Evolutionary conservation across 2,329 filamentous ascomycete genomes (phyloP).

Genomic region (Colletotrichum musicola): DNA sequence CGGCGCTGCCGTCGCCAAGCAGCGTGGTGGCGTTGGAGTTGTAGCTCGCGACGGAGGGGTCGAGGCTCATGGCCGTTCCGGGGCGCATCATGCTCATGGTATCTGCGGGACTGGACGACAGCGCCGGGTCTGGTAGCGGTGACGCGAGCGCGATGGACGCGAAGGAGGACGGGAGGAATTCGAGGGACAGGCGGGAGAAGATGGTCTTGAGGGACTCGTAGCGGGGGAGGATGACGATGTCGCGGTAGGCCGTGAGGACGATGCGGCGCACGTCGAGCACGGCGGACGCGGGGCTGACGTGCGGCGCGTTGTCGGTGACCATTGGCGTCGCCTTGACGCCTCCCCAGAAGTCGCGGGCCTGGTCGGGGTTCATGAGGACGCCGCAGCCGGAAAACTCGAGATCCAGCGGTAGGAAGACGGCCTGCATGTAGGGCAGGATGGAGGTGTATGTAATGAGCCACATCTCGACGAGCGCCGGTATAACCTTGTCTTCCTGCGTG

Average conservation of each 20-base stretch:
- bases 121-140: slow-evolving; percentile 61
- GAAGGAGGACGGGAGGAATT: slow-evolving; percentile 73
- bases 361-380: slow-evolving; percentile 79
- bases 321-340: slow-evolving; percentile 65
- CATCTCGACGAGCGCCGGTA: slow-evolving; percentile 89
- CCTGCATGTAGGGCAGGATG: slow-evolving; percentile 93
- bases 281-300: slow-evolving; percentile 61
- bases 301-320: slow-evolving; percentile 50
- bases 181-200: slow-evolving; percentile 89
- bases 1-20: slow-evolving; percentile 74
- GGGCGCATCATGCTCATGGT: slow-evolving; percentile 65
- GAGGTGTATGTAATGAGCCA: slow-evolving; percentile 95
- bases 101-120: slow-evolving; percentile 63
- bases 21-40: slow-evolving; percentile 85
- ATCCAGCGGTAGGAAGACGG: slow-evolving; percentile 92
- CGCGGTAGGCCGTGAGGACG: slow-evolving; percentile 88
- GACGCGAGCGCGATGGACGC: slow-evolving; percentile 66
- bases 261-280: slow-evolving; percentile 89
- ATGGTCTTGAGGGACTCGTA: slow-evolving; percentile 91
- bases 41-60: slow-evolving; percentile 81
- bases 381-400: slow-evolving; percentile 92
- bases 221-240: slow-evolving; percentile 87
- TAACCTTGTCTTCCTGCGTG: slow-evolving; percentile 87
- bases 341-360: slow-evolving; percentile 93
- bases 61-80: slow-evolving; percentile 80